Percentiles rank a stretch among this genome's conserved stretches.
phyloP scores from a whole-genome alignment of 768 basidiomycete species.

The Suillus lakei region DNA sequence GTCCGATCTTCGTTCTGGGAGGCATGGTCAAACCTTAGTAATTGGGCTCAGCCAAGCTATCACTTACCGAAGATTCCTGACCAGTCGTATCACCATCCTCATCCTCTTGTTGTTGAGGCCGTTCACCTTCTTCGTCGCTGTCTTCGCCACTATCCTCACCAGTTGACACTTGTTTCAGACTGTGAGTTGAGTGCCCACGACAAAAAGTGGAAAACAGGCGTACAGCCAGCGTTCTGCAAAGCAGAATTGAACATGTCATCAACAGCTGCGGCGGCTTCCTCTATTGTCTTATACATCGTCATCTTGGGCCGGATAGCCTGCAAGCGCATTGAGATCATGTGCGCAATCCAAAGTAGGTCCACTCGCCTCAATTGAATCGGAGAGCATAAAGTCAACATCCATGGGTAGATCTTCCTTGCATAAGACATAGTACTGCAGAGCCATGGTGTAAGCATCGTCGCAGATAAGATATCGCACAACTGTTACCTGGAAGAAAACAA shows the following conservation, averaged over 20 bases:
- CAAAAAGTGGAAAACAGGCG: constrained; percentile 23
- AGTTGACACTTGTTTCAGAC: constrained; percentile 31
- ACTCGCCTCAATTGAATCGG: constrained; percentile 88
- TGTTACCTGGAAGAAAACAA: constrained; percentile 89
- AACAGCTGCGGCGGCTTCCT: constrained; percentile 86
- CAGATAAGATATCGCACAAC: background rate
- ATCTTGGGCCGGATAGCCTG: constrained; percentile 90
- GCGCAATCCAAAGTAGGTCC: background rate
- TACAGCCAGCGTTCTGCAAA: constrained; percentile 63
- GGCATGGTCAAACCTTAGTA: constrained; percentile 7
- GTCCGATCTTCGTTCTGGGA: constrained; percentile 64
- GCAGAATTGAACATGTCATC: constrained; percentile 85
- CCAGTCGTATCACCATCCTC: constrained; percentile 61
- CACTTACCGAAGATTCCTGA: constrained; percentile 59
- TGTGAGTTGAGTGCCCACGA: constrained; percentile 15
- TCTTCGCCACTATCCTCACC: constrained; percentile 54
- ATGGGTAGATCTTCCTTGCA: constrained; percentile 91
- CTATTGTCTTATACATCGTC: constrained; percentile 68
- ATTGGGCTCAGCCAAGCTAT: constrained; percentile 10
- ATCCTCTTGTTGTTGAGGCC: constrained; percentile 57
- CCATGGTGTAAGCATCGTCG: constrained; percentile 11
- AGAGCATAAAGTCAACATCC: constrained; percentile 98
- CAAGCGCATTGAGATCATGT: constrained; percentile 9
- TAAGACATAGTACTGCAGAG: constrained; percentile 74
- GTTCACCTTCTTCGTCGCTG: constrained; percentile 50